A percentile compares a stretch with the other conserved stretches of the same genome.
Conservation (phyloP, 768 basidiomycete species). For the Rhizopogon sp. region DNA sequence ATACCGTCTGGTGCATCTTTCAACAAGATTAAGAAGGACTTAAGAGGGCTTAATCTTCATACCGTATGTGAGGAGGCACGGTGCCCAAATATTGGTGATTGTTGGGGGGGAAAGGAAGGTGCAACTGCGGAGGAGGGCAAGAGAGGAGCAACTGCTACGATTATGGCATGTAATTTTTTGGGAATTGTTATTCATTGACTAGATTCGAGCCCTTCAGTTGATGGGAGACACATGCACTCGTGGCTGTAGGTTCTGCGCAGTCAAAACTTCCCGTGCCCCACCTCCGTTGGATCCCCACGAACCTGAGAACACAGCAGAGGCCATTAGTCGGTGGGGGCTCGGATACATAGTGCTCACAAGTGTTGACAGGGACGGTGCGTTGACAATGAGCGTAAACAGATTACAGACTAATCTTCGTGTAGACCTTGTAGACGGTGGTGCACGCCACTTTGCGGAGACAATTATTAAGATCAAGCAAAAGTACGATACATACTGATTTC, state of each 20-base stretch:
- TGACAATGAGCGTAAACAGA: neutral
- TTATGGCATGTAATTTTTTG: constrained; percentile 65
- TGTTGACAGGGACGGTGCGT: constrained; percentile 92
- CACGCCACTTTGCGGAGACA: constrained; percentile 92
- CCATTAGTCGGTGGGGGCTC: constrained; percentile 94
- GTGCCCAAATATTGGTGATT: constrained; percentile 99
- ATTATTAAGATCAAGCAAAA: constrained; percentile 95
- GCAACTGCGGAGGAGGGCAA: constrained; percentile 66
- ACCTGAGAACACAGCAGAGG: constrained; percentile 97
- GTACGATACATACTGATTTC: constrained; percentile 33
- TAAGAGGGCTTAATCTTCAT: constrained; percentile 85
- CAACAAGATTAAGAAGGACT: constrained; percentile 90
- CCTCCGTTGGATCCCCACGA: constrained; percentile 93
- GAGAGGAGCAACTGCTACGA: constrained; percentile 91
- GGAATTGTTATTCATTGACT: neutral
- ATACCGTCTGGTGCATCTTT: constrained; percentile 89
- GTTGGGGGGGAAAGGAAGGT: constrained; percentile 87
- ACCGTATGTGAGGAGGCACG: constrained; percentile 99
- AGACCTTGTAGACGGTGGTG: constrained; percentile 93
- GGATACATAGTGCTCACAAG: constrained; percentile 97
- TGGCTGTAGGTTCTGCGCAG: constrained; percentile 95
- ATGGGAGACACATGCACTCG: constrained; percentile 99
- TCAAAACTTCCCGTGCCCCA: constrained; percentile 87
- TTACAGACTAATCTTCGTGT: neutral
- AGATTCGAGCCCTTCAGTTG: constrained; percentile 44